A percentile compares a stretch with the other conserved stretches of the same genome.
These are phyloP conservation scores for Cyclocybe aegerita DNA, from an alignment of 768 basidiomycete genomes.

Conservation along the genomic window DNA sequence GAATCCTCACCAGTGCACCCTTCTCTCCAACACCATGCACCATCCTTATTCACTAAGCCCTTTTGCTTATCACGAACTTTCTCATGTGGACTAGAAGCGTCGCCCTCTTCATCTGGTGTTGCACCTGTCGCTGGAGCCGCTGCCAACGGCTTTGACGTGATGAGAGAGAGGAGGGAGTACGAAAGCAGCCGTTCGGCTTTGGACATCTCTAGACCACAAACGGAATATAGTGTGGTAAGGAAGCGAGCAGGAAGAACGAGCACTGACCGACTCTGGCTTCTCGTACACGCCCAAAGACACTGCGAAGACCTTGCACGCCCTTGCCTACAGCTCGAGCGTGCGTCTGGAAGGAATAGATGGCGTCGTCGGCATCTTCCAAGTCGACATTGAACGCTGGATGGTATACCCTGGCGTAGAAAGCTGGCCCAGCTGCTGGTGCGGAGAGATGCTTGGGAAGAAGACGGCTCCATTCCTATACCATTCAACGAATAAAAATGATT, in stretches of 20 bases:
- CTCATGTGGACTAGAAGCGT: constrained; percentile 13
- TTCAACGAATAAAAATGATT: constrained; percentile 1
- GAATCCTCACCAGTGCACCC: constrained; percentile 57
- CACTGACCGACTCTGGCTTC: constrained; percentile 64
- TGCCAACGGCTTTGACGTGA: constrained; percentile 65
- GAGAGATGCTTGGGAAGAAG: constrained; percentile 59
- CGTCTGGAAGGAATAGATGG: constrained; percentile 58
- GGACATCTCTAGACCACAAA: constrained; percentile 61
- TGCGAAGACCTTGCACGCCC: constrained; percentile 67
- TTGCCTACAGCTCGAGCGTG: constrained; percentile 67
- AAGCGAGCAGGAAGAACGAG: neutral
- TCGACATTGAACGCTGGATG: constrained; percentile 88
- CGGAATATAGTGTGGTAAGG: neutral
- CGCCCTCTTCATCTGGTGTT: constrained; percentile 47
- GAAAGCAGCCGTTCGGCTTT: constrained; percentile 73
- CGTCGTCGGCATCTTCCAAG: constrained; percentile 61
- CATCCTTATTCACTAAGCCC: constrained; percentile 65
- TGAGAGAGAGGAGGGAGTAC: constrained; percentile 70
- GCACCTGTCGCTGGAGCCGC: constrained; percentile 46
- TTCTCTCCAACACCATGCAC: constrained; percentile 89
- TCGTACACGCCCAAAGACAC: constrained; percentile 58
- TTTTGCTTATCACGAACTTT: constrained; percentile 33
- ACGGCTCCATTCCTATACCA: constrained; percentile 67
- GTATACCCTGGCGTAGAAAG: constrained; percentile 77
- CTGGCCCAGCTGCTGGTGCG: constrained; percentile 65